Evolutionary conservation across 2,329 filamentous ascomycete genomes (phyloP).

Genomic region (Fusarium nurragi): DNA sequence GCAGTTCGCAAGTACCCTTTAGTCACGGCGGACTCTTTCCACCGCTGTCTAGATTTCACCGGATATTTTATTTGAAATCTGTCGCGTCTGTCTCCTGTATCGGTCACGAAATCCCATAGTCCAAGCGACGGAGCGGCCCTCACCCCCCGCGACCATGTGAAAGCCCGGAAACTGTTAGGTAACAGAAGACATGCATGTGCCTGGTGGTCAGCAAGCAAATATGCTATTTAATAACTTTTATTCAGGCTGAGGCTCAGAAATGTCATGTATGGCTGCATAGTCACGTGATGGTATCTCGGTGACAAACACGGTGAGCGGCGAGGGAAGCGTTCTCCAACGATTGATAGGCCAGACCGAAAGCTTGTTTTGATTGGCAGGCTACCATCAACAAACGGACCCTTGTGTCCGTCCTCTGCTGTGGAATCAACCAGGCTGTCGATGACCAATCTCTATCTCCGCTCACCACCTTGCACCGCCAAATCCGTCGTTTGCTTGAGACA

Average conservation of each 20-base stretch:
- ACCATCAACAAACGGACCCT: too few species aligned
- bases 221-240: neutral
- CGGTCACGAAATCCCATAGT: constrained; percentile 13
- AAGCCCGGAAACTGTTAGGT: constrained; percentile 16
- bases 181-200: neutral
- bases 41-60: neutral
- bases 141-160: constrained; percentile 32
- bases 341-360: constrained; percentile 21
- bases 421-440: constrained; percentile 35
- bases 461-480: constrained; percentile 29
- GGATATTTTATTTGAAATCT: neutral
- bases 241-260: too few species aligned
- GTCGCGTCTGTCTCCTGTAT: neutral
- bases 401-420: constrained; percentile 26
- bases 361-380: constrained; percentile 40
- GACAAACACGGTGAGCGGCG: neutral
- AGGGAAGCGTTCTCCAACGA: neutral
- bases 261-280: neutral
- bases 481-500: constrained; percentile 9
- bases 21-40: neutral
- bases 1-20: neutral
- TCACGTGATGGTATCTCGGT: constrained; percentile 1
- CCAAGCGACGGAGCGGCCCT: constrained; percentile 22
- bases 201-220: neutral
- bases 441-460: constrained; percentile 42